Evolutionary conservation across 345 rosid species (phyloP), one percentile per base, ranked within the genome.

Genomic region (Brassica juncea): DNA sequence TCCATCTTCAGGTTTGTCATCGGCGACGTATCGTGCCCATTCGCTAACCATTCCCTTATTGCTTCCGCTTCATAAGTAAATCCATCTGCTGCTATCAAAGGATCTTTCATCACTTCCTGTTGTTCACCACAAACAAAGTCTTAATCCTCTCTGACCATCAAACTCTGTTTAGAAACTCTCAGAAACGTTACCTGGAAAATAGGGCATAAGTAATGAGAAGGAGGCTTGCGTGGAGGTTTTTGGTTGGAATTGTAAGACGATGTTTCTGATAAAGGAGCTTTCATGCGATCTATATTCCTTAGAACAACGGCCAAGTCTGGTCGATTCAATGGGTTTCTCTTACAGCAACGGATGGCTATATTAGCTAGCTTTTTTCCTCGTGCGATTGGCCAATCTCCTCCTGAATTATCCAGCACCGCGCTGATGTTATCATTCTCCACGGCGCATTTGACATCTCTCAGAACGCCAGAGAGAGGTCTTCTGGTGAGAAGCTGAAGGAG

Each of bases 31-130:
- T 87, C 72, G 71, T 90, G 98, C 14, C 89, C 97, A 12, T 90
- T 91, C 2, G 89, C 70, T 79, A 94, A 81, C 98, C 98, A 94
- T 73, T 93, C 98, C 72, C 81, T 83, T 8, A 94, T 91, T 0
- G 97, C 97, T 37, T 92, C 97, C 6, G 88, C 97, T 81, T 94
- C 97, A 15, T 92, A 94, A 0, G 98, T 94, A 75, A 88, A 92
- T 1, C 98, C 98, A 59, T 94, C 97, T 2, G 97, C 93, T 9
- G 98, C 94, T 82, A 92, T 91, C 49, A 83, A 83, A 1, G 97
- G 98, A 84, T 94, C 97, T 77, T 87, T 81, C 98, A 94, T 81
- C 70, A 76, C 73, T 71, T 76, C 80, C 81, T 76, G 73, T 8
- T 28, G 4, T 27, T 39, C 57, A 47, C 6, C 6, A 30, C 30